Conservation (phyloP, 257 asterid species). For the Gentiana dahurica region DNA sequence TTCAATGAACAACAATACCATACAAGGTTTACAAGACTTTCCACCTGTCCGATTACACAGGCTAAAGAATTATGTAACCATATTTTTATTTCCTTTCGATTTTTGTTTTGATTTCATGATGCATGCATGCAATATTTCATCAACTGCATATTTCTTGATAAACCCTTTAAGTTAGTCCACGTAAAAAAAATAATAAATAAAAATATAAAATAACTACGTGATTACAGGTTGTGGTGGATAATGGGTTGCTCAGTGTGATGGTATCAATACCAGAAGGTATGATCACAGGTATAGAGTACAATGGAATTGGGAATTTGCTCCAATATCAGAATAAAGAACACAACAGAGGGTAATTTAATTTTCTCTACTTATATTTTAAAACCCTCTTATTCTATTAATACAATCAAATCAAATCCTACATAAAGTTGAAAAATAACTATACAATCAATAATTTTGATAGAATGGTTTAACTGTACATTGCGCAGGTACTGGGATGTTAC, state of each 20-base stretch:
- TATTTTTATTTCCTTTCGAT: not conserved
- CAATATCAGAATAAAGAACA: slow-evolving; percentile 26
- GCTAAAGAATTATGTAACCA: not conserved
- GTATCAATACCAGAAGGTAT: slow-evolving; percentile 54
- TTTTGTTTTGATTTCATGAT: not conserved
- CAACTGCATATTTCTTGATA: too few species aligned
- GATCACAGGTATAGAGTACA: slow-evolving; percentile 44
- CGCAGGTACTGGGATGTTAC: slow-evolving; percentile 79
- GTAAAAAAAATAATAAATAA: not conserved
- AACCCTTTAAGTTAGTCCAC: too few species aligned
- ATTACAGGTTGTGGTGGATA: slow-evolving; percentile 45
- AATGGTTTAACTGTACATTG: not conserved
- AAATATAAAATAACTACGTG: not conserved
- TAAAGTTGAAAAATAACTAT: too few species aligned
- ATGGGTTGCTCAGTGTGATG: slow-evolving; percentile 48
- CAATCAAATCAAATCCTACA: not conserved
- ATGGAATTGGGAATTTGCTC: slow-evolving; percentile 52
- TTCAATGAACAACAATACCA: not conserved
- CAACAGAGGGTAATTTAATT: slow-evolving; percentile 47
- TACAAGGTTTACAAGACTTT: not conserved
- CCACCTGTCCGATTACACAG: slow-evolving; percentile 6
- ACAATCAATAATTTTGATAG: not conserved
- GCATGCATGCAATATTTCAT: too few species aligned
- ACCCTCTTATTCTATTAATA: too few species aligned
- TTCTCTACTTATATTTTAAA: not conserved